Evolutionary conservation across 768 basidiomycete species (phyloP).

Genomic region (Lentinula lateritia): DNA sequence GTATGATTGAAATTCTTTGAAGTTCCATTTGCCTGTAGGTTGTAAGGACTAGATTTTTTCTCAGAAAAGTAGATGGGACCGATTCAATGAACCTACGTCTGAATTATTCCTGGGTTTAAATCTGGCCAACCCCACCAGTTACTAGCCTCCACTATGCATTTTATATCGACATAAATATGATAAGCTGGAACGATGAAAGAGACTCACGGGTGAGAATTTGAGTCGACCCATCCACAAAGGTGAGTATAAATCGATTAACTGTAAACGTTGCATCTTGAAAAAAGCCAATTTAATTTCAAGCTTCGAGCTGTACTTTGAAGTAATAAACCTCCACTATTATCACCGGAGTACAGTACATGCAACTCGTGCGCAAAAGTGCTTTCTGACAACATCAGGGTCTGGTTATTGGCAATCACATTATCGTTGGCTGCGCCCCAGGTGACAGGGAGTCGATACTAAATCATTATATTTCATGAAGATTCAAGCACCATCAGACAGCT

Average conservation of each 20-base stretch:
- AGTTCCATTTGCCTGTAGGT: slow-evolving; percentile 30
- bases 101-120: slow-evolving; percentile 37
- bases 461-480: not conserved
- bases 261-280: slow-evolving; percentile 13
- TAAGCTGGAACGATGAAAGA: not conserved
- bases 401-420: slow-evolving; percentile 39
- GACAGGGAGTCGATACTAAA: slow-evolving; percentile 37
- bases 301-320: not conserved
- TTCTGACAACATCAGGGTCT: slow-evolving; percentile 27
- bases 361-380: slow-evolving; percentile 39
- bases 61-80: not conserved
- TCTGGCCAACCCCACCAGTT: slow-evolving; percentile 39
- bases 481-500: not conserved
- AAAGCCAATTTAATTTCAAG: not conserved
- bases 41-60: slow-evolving; percentile 32
- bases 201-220: slow-evolving; percentile 28
- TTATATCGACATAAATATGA: not conserved
- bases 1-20: slow-evolving; percentile 35
- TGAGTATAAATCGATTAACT: slow-evolving; percentile 28
- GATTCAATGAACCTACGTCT: slow-evolving; percentile 25
- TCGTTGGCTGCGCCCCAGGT: slow-evolving; percentile 35
- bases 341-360: slow-evolving; percentile 43
- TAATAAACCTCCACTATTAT: slow-evolving; percentile 24
- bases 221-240: slow-evolving; percentile 30
- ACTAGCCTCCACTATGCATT: slow-evolving; percentile 32